A percentile compares a stretch with the other conserved stretches of the same genome.
phyloP scores from a whole-genome alignment of 495 filamentous ascomycete genomes.

The Penicillium arizonense region DNA sequence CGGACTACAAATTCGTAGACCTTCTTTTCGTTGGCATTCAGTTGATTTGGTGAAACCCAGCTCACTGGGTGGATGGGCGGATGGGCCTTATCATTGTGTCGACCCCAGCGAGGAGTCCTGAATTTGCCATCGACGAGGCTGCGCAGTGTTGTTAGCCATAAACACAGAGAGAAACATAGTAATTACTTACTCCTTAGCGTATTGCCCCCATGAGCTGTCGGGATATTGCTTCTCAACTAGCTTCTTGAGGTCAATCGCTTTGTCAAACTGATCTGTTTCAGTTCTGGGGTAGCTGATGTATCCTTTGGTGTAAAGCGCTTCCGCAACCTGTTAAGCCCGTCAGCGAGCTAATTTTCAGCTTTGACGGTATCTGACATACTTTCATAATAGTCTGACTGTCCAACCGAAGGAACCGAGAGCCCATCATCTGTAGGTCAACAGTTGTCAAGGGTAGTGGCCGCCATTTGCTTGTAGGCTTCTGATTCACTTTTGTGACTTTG shows the following conservation, averaged over 20 bases:
- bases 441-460: slow-evolving; percentile 91
- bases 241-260: slow-evolving; percentile 78
- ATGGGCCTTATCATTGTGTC: slow-evolving; percentile 93
- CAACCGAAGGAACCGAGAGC: slow-evolving; percentile 79
- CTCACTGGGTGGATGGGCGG: slow-evolving; percentile 94
- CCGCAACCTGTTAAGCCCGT: slow-evolving; percentile 55
- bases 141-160: slow-evolving; percentile 8
- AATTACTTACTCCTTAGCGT: slow-evolving; percentile 61
- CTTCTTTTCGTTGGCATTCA: slow-evolving; percentile 64
- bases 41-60: slow-evolving; percentile 61
- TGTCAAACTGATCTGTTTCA: slow-evolving; percentile 95
- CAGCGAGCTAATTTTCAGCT: neutral
- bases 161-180: neutral
- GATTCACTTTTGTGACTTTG: slow-evolving; percentile 75
- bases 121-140: slow-evolving; percentile 77
- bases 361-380: slow-evolving; percentile 24
- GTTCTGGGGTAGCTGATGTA: slow-evolving; percentile 97
- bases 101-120: slow-evolving; percentile 74
- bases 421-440: slow-evolving; percentile 98
- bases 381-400: slow-evolving; percentile 86
- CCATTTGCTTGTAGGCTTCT: slow-evolving; percentile 93
- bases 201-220: slow-evolving; percentile 74
- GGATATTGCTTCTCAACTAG: slow-evolving; percentile 82
- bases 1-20: slow-evolving; percentile 95
- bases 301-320: slow-evolving; percentile 87